Evolutionary conservation across 2,329 filamentous ascomycete genomes (phyloP), one percentile per base, ranked within the genome.

Genomic region (Trichoderma atroviride): DNA sequence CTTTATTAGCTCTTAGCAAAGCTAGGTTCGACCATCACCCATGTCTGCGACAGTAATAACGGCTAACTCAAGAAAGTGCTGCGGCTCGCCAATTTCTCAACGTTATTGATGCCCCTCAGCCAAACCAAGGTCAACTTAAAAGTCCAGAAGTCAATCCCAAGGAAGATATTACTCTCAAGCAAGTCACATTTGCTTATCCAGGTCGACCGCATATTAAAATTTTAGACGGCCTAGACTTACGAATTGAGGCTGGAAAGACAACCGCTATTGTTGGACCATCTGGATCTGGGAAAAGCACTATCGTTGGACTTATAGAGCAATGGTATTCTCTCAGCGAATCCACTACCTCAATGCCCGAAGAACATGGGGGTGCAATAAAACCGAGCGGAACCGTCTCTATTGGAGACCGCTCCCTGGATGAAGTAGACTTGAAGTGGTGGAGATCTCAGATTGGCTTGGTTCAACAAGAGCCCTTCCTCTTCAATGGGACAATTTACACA

Each of bases 251-350:
- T 5, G 75, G 77, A 47, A 80, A 83, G 71, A 78, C 79, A 60
- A 87, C 85, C 0, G 86, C 86, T 9, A 79, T 88, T 37, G 85
- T 88, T 0, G 86, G 86, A 0, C 79, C 83, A 3, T 85, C 83
- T 35, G 86, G 86, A 0, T 83, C 77, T n/a, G 84, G 84, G 0
- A 87, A 87, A 68, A 84, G 81, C 40, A 86, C 84, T 0, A 78
- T 86, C 4, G 78, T 86, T 0, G 81, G 81, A 1, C 74, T 88
- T 4, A 70, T 87, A 0, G 83, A 86, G 73, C 77, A 87, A 2
- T 88, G 87, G 76, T 89, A 88, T 50, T 24, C 47, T 24, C 47
- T 50, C n/a, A 50, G 1, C 22, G n/a, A 24, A 50, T 24, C 10
- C 3, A 24, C 47, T 24, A 13, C 2, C 5, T 10, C 47, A 24